These are phyloP conservation scores for Mycena galericulata DNA, from an alignment of 768 basidiomycete genomes.

Conservation along the genomic window DNA sequence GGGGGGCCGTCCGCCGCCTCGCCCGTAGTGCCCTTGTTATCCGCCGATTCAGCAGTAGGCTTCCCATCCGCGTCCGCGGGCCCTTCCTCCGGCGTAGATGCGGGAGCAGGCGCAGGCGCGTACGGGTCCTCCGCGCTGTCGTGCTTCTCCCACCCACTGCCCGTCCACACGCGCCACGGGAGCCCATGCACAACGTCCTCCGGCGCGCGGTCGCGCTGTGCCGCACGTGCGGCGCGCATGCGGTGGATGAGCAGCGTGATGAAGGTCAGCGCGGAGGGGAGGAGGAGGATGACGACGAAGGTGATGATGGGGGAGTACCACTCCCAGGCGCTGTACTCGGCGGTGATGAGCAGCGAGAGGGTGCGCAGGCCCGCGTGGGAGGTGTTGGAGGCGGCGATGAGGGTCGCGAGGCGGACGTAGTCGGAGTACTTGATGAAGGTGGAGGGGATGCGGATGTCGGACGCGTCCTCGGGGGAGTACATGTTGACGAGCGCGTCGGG, in stretches of 20 bases:
- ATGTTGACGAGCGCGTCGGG: conserved; percentile 88
- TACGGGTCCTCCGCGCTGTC: conserved; percentile 54
- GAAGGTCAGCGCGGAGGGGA: conserved; percentile 91
- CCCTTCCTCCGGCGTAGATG: conserved; percentile 40
- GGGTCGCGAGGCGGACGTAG: conserved; percentile 74
- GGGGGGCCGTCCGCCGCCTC: background rate
- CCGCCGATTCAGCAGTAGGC: conserved; percentile 46
- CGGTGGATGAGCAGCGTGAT: conserved; percentile 91
- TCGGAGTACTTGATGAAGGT: conserved; percentile 91
- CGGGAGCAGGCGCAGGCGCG: conserved; percentile 42
- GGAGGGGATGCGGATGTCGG: conserved; percentile 85
- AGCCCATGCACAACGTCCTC: conserved; percentile 82
- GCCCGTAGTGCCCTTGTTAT: conserved; percentile 9
- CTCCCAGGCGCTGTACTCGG: conserved; percentile 88
- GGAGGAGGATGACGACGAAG: conserved; percentile 87
- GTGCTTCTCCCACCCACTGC: conserved; percentile 84
- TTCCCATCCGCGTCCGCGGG: conserved; percentile 31
- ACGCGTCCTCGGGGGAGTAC: conserved; percentile 93
- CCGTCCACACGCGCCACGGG: conserved; percentile 88
- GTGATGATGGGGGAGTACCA: conserved; percentile 96
- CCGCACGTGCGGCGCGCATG: conserved; percentile 83
- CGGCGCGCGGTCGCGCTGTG: conserved; percentile 86
- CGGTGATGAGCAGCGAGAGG: conserved; percentile 80
- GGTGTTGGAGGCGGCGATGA: conserved; percentile 81
- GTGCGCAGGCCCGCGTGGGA: conserved; percentile 84